A percentile compares a stretch with the other conserved stretches of the same genome.
Conservation (phyloP, 1,284 basidiomycete genomes). For the Porodaedalea pini region DNA sequence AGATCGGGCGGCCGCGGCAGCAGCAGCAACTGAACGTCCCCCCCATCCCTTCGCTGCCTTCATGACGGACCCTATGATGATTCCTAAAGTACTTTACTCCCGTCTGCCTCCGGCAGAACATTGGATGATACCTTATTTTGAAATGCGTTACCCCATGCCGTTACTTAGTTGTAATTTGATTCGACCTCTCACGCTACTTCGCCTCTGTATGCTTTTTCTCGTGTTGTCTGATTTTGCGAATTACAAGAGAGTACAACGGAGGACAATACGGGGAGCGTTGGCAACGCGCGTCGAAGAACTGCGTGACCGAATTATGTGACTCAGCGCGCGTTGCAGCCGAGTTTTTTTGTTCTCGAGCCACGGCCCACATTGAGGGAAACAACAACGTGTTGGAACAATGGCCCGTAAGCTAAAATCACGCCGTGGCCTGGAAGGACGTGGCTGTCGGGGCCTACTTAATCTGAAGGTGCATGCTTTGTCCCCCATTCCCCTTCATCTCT, state of each 20-base stretch:
- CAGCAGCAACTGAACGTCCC: slow-evolving; percentile 24
- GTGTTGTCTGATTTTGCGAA: background rate
- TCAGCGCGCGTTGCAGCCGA: background rate
- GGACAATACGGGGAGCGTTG: slow-evolving; percentile 6
- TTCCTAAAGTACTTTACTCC: background rate
- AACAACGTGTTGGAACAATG: slow-evolving; percentile 11
- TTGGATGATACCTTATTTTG: slow-evolving; percentile 15
- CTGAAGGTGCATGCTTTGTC: background rate
- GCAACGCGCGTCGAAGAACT: background rate
- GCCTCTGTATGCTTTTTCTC: background rate
- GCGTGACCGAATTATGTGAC: slow-evolving; percentile 4
- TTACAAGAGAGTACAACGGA: slow-evolving; percentile 11
- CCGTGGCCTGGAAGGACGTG: background rate
- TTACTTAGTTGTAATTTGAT: slow-evolving; percentile 8
- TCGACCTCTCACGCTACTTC: background rate
- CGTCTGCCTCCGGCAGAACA: background rate
- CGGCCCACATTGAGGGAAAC: background rate
- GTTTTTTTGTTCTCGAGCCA: slow-evolving; percentile 1
- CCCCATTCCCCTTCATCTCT: background rate
- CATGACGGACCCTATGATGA: background rate
- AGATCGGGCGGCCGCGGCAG: slow-evolving; percentile 40
- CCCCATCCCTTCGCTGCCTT: slow-evolving; percentile 32
- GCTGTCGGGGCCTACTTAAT: slow-evolving; percentile 7
- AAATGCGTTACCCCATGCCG: slow-evolving; percentile 12
- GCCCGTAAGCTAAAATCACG: background rate